Conservation (phyloP, 768 basidiomycete genomes). For the Pisolithus microcarpus region DNA sequence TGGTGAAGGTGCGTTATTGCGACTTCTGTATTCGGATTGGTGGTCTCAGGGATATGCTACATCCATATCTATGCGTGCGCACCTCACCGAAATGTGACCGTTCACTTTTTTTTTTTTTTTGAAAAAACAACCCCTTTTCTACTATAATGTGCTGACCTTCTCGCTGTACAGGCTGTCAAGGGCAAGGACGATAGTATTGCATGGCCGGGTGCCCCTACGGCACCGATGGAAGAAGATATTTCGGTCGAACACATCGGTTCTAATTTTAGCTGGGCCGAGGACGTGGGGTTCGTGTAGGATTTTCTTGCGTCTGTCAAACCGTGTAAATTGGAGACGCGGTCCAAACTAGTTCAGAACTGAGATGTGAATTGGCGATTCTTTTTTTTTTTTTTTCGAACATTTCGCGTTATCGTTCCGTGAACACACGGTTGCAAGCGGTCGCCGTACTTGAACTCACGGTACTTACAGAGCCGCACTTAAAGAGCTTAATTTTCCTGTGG, state of each 20-base stretch:
- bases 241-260: conserved; percentile 16
- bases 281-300: conserved; percentile 13
- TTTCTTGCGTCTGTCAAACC: background rate
- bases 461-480: no score
- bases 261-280: conserved; percentile 20
- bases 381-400: no score
- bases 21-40: background rate
- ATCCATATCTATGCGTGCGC: background rate
- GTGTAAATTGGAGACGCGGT: background rate
- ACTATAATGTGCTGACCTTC: background rate
- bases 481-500: no score
- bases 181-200: conserved; percentile 23
- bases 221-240: conserved; percentile 21
- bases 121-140: background rate
- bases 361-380: no score
- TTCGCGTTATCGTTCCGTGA: no score
- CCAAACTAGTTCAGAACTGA: no score
- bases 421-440: no score
- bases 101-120: background rate
- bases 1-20: conserved; percentile 50
- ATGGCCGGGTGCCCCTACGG: conserved; percentile 9
- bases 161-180: conserved; percentile 19
- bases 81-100: background rate
- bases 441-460: no score
- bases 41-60: background rate